These are phyloP conservation scores for Populus trichocarpa DNA, from an alignment of 441 rosid genomes.

Conservation along the genomic window DNA sequence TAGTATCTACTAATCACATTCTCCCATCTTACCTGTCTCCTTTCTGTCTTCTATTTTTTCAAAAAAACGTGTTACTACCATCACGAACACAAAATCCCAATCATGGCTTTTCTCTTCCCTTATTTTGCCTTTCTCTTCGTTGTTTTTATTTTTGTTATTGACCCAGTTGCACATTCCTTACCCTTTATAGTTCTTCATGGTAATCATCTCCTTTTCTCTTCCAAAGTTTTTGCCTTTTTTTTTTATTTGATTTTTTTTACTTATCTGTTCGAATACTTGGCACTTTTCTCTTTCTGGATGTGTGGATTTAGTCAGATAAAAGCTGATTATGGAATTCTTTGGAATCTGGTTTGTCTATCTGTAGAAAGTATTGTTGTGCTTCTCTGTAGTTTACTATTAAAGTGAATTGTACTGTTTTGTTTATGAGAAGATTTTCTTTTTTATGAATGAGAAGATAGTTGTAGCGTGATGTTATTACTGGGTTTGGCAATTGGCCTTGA, in stretches of 20 bases:
- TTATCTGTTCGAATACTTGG: neutral
- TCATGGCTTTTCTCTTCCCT: conserved; percentile 37
- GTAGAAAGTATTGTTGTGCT: neutral
- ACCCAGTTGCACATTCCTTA: conserved; percentile 37
- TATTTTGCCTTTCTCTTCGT: conserved; percentile 8
- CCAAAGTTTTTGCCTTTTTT: neutral
- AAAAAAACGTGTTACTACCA: neutral
- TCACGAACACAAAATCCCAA: neutral
- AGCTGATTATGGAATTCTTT: neutral
- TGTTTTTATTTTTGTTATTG: conserved; percentile 8
- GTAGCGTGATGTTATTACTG: neutral
- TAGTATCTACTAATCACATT: neutral
- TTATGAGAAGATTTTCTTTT: neutral
- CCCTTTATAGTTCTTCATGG: conserved; percentile 71
- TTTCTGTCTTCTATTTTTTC: neutral
- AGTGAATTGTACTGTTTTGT: neutral
- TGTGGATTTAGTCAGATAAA: neutral
- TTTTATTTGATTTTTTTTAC: neutral
- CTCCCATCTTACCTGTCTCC: neutral
- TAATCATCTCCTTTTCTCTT: conserved; percentile 14
- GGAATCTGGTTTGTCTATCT: neutral
- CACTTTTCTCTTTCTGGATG: conserved; percentile 10
- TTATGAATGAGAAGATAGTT: neutral
- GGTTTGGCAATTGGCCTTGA: neutral
- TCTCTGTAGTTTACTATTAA: neutral